phyloP scores from a whole-genome alignment of 2,329 filamentous ascomycete genomes.

The Pseudocercospora ulei region DNA sequence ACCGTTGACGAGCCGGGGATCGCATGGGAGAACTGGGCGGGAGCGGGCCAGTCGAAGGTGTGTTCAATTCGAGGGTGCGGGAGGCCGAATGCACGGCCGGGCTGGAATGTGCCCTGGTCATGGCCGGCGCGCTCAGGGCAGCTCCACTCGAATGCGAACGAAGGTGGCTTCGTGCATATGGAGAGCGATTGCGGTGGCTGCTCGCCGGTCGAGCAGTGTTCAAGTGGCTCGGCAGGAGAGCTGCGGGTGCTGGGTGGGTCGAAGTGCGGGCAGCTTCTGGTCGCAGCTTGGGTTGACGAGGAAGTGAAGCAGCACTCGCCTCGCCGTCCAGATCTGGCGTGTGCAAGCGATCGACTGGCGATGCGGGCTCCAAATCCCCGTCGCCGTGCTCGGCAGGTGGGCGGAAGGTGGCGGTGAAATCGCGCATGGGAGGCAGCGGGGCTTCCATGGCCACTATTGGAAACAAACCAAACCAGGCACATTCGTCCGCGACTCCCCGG shows the following conservation, averaged over 20 bases:
- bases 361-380: slow-evolving; percentile 10
- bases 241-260: slow-evolving; percentile 35
- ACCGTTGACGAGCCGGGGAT: slow-evolving; percentile 39
- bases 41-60: slow-evolving; percentile 31
- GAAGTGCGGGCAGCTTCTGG: slow-evolving; percentile 27
- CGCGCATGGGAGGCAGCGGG: too few relatives aligned
- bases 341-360: slow-evolving; percentile 7
- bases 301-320: neutral
- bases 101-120: slow-evolving; percentile 43
- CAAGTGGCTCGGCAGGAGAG: slow-evolving; percentile 29
- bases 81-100: slow-evolving; percentile 36
- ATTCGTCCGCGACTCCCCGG: too few relatives aligned
- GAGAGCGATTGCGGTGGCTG: slow-evolving; percentile 40
- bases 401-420: slow-evolving; percentile 9
- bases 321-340: slow-evolving; percentile 4
- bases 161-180: slow-evolving; percentile 41
- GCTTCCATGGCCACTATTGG: too few relatives aligned
- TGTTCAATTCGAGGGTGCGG: slow-evolving; percentile 23
- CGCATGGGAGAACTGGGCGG: slow-evolving; percentile 32
- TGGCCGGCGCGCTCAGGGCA: slow-evolving; percentile 38
- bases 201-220: slow-evolving; percentile 26
- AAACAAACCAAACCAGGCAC: too few relatives aligned
- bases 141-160: slow-evolving; percentile 40
- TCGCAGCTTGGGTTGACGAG: slow-evolving; percentile 19
- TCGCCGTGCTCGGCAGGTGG: slow-evolving; percentile 4